phyloP scores from a whole-genome alignment of 139 green algal genomes.

The Astrephomene gubernaculifera region DNA sequence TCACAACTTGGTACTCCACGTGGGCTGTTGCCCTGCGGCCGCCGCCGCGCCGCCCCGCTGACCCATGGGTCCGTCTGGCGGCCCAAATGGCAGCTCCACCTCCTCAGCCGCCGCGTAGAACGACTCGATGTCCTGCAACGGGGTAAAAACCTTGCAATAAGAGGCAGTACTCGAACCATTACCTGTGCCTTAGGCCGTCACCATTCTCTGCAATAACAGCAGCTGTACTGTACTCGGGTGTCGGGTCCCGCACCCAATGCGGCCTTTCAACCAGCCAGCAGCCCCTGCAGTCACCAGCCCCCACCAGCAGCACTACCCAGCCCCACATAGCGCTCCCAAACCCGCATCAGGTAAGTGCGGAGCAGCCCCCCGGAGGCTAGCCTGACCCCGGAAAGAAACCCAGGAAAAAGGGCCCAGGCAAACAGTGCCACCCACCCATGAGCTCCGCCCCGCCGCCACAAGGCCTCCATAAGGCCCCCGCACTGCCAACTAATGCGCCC shows the following conservation, averaged over 20 bases:
- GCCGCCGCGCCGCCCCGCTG: neutral
- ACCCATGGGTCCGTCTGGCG: neutral
- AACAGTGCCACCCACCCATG: neutral
- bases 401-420: neutral
- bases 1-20: slow-evolving; percentile 36
- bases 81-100: slow-evolving; percentile 39
- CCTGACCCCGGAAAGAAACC: too few species aligned
- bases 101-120: slow-evolving; percentile 43
- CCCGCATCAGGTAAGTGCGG: too few species aligned
- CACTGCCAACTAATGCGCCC: neutral
- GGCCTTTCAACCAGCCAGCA: too few species aligned
- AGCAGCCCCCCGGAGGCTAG: too few species aligned
- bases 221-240: neutral
- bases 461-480: neutral
- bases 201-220: neutral
- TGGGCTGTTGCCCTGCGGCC: neutral
- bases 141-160: too few species aligned
- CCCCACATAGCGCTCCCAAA: too few species aligned
- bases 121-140: slow-evolving; percentile 20
- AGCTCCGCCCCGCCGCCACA: neutral
- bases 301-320: too few species aligned
- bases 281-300: too few species aligned
- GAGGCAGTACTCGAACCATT: neutral
- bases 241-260: neutral
- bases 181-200: neutral